These are phyloP conservation scores for Acanthamoeba polyphaga DNA, from an alignment of 208 protist species.

Conservation along the genomic window DNA sequence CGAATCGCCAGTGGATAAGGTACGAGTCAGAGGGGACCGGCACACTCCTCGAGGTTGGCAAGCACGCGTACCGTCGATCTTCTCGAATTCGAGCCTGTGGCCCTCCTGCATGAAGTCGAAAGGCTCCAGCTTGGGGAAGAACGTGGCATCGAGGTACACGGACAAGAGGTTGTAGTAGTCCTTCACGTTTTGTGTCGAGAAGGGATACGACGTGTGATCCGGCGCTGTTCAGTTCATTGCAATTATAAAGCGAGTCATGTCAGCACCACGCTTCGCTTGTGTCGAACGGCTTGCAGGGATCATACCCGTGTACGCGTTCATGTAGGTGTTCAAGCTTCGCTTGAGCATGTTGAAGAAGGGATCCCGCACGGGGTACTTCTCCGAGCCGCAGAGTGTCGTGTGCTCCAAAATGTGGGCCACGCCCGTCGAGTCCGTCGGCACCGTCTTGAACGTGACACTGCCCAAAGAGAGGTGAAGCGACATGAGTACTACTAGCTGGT, in stretches of 20 bases:
- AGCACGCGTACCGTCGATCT: neutral
- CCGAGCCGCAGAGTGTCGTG: slow-evolving; percentile 96
- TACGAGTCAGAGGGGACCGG: neutral
- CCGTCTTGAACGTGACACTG: slow-evolving; percentile 96
- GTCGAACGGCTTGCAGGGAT: neutral
- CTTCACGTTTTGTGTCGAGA: slow-evolving; percentile 84
- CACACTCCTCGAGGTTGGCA: neutral
- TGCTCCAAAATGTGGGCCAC: slow-evolving; percentile 98
- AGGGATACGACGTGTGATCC: slow-evolving; percentile 87
- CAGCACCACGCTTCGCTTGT: too few species aligned
- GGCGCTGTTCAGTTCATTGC: slow-evolving; percentile 71
- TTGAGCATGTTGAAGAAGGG: slow-evolving; percentile 92
- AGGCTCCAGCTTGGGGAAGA: slow-evolving; percentile 80
- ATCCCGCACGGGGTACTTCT: slow-evolving; percentile 95
- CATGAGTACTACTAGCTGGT: neutral
- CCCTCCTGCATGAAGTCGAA: slow-evolving; percentile 87
- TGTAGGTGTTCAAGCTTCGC: slow-evolving; percentile 88
- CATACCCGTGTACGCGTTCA: slow-evolving; percentile 86
- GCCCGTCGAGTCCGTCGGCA: slow-evolving; percentile 95
- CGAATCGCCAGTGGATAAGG: neutral
- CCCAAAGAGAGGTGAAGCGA: neutral
- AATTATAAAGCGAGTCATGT: too few species aligned
- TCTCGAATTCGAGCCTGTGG: slow-evolving; percentile 86
- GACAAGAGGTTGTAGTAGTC: slow-evolving; percentile 87
- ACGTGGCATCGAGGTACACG: slow-evolving; percentile 86